phyloP scores from a whole-genome alignment of 495 filamentous ascomycete species.

The Eremomyces bilateralis region DNA sequence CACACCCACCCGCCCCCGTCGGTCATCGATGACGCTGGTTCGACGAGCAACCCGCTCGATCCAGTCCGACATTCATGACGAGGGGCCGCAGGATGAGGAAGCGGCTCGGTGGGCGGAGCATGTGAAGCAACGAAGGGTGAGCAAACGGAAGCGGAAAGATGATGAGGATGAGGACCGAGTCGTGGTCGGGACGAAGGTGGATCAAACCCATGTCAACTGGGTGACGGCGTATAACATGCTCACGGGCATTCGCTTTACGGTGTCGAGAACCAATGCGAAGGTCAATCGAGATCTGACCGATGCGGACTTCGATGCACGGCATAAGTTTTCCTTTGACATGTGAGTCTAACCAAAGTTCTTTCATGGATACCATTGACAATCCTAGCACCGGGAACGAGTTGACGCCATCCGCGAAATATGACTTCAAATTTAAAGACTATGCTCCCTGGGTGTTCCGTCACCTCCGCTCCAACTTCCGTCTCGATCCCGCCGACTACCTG shows the following conservation, averaged over 20 bases:
- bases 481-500: slow-evolving; percentile 93
- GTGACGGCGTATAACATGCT: slow-evolving; percentile 99
- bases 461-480: slow-evolving; percentile 64
- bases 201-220: slow-evolving; percentile 94
- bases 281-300: slow-evolving; percentile 72
- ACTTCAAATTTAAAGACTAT: slow-evolving; percentile 99
- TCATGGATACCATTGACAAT: no score
- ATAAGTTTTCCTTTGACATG: slow-evolving; percentile 99
- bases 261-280: slow-evolving; percentile 93
- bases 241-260: slow-evolving; percentile 91
- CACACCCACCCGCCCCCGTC: slow-evolving; percentile 31
- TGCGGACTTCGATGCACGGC: slow-evolving; percentile 72
- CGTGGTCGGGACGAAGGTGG: slow-evolving; percentile 88
- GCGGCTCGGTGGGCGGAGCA: slow-evolving; percentile 81
- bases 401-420: slow-evolving; percentile 95
- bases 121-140: slow-evolving; percentile 73
- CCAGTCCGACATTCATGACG: slow-evolving; percentile 68
- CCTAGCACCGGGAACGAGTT: slow-evolving; percentile 81
- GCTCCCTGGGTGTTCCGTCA: slow-evolving; percentile 97
- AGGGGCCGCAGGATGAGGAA: slow-evolving; percentile 71
- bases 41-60: slow-evolving; percentile 66
- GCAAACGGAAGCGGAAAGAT: slow-evolving; percentile 56
- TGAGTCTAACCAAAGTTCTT: no score
- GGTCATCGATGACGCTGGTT: slow-evolving; percentile 63
- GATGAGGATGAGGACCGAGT: slow-evolving; percentile 88